A percentile compares a stretch with the other conserved stretches of the same genome.
These are phyloP conservation scores for Stylonectria norvegica DNA, from an alignment of 2,329 filamentous ascomycete genomes.

Conservation along the genomic window DNA sequence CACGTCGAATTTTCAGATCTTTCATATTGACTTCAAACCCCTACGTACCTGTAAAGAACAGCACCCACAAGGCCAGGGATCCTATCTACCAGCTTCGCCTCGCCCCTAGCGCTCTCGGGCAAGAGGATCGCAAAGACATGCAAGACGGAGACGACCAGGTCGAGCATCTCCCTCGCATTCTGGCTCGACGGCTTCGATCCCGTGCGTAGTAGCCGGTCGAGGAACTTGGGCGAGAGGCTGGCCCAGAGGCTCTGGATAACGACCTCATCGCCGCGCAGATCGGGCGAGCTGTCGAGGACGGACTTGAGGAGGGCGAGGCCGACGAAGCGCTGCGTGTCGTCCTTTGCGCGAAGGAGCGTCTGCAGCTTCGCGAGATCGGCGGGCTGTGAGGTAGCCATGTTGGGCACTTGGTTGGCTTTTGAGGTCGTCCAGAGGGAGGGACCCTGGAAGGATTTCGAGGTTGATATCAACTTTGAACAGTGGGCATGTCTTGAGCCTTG, in stretches of 20 bases:
- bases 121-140: conserved; percentile 60
- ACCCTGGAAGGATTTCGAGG: no score
- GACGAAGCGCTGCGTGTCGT: conserved; percentile 67
- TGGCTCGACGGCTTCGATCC: conserved; percentile 40
- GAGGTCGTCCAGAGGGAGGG: conserved; percentile 12
- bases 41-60: conserved; percentile 50
- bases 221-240: conserved; percentile 58
- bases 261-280: conserved; percentile 47
- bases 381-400: conserved; percentile 8
- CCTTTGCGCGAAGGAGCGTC: conserved; percentile 53
- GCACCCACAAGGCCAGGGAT: conserved; percentile 53
- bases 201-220: conserved; percentile 60
- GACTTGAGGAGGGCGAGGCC: conserved; percentile 64
- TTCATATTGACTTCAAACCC: background rate
- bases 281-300: conserved; percentile 58
- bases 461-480: no score
- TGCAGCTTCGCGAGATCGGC: conserved; percentile 47
- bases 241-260: conserved; percentile 54
- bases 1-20: background rate
- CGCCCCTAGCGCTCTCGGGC: conserved; percentile 43
- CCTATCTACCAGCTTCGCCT: conserved; percentile 48
- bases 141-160: conserved; percentile 59
- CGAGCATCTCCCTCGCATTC: conserved; percentile 58
- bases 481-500: no score
- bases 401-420: conserved; percentile 3